phyloP scores from a whole-genome alignment of 768 basidiomycete species.

The Podaxis rugospora region DNA sequence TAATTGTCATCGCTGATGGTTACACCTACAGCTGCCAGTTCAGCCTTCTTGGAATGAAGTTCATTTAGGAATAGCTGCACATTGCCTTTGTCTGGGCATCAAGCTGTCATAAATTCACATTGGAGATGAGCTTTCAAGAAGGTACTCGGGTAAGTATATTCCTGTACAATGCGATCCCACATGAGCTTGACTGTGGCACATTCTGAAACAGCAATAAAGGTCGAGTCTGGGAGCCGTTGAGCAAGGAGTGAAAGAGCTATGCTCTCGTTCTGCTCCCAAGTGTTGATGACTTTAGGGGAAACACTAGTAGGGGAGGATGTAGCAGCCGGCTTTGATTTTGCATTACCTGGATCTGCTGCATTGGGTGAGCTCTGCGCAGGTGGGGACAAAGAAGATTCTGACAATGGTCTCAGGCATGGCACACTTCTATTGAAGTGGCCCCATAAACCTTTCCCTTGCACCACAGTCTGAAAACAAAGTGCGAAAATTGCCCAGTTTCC shows the following conservation, averaged over 20 bases:
- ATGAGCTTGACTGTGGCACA: slow-evolving; percentile 22
- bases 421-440: slow-evolving; percentile 23
- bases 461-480: slow-evolving; percentile 22
- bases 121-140: slow-evolving; percentile 25
- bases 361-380: not conserved
- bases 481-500: slow-evolving; percentile 28
- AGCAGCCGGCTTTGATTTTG: not conserved
- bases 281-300: not conserved
- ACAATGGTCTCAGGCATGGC: not conserved
- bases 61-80: slow-evolving; percentile 23
- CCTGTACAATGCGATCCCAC: slow-evolving; percentile 26
- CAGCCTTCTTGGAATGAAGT: slow-evolving; percentile 19
- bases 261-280: slow-evolving; percentile 32
- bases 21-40: slow-evolving; percentile 25
- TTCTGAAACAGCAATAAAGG: slow-evolving; percentile 20
- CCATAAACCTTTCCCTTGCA: slow-evolving; percentile 26
- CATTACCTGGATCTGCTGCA: not conserved
- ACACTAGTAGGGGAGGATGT: not conserved
- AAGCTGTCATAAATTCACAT: slow-evolving; percentile 23
- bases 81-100: slow-evolving; percentile 24
- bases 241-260: slow-evolving; percentile 25
- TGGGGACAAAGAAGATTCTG: not conserved
- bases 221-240: slow-evolving; percentile 28
- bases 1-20: slow-evolving; percentile 27
- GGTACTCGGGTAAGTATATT: slow-evolving; percentile 28